Percentiles rank a stretch among this genome's conserved stretches.
Evolutionary conservation across 768 basidiomycete genomes (phyloP).

Genomic region (Pleurotus platypus): DNA sequence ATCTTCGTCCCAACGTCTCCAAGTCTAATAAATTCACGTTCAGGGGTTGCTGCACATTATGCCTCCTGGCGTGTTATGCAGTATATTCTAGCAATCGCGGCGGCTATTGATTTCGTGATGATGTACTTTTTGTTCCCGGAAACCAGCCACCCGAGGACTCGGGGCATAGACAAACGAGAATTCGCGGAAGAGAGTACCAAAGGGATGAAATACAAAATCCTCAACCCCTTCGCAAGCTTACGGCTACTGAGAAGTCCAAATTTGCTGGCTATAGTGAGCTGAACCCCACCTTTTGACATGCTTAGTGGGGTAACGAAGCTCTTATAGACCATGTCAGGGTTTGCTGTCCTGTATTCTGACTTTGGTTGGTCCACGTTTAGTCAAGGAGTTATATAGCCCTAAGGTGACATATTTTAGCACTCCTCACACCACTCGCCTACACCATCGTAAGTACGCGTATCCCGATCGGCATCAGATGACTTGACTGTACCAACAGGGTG

Average conservation of each 20-base stretch:
- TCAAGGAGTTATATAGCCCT: constrained; percentile 11
- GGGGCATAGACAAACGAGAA: constrained; percentile 46
- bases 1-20: neutral
- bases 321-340: constrained; percentile 26
- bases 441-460: constrained; percentile 48
- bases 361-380: constrained; percentile 27
- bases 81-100: constrained; percentile 34
- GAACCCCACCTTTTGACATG: neutral
- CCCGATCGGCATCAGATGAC: neutral
- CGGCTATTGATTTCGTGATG: constrained; percentile 32
- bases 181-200: constrained; percentile 12
- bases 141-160: constrained; percentile 58
- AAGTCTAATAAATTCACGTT: neutral
- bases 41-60: constrained; percentile 52
- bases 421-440: constrained; percentile 61
- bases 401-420: constrained; percentile 29
- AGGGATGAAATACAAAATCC: constrained; percentile 30
- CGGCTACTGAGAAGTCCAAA: constrained; percentile 56
- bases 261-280: constrained; percentile 48
- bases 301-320: neutral
- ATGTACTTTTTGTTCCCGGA: constrained; percentile 56
- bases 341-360: constrained; percentile 32
- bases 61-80: constrained; percentile 68
- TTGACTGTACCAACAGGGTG: constrained; percentile 37
- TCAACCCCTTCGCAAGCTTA: constrained; percentile 60